Evolutionary conservation across 305 asterid genomes (phyloP).

Genomic region (Solanum hybrid): DNA sequence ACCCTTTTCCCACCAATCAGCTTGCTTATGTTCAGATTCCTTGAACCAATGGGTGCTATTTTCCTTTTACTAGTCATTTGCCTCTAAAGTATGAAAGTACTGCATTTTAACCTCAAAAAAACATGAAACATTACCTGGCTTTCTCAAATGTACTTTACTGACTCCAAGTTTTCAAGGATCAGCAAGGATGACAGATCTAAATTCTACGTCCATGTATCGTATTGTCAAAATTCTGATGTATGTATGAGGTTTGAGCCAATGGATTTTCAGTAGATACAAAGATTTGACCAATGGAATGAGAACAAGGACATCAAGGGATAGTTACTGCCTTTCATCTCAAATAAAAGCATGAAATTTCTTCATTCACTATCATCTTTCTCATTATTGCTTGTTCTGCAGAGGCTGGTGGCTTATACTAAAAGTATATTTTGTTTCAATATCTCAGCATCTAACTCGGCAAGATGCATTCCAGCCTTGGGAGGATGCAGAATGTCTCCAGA

Average conservation of each 20-base stretch:
- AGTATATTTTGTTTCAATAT: constrained; percentile 3
- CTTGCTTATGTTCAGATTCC: not conserved
- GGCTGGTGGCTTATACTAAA: not conserved
- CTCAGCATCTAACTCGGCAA: constrained; percentile 27
- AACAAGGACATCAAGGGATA: not conserved
- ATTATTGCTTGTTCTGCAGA: constrained; percentile 7
- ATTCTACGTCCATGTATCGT: not conserved
- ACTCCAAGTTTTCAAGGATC: not conserved
- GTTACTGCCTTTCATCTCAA: not conserved
- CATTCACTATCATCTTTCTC: not conserved
- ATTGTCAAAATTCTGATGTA: not conserved
- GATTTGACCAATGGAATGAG: not conserved
- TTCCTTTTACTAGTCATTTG: not conserved
- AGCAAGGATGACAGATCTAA: not conserved
- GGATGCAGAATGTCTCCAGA: constrained; percentile 39
- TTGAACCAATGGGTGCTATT: not conserved
- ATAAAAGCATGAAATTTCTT: not conserved
- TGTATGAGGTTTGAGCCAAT: not conserved
- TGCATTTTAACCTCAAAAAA: not conserved
- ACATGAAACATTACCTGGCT: not conserved
- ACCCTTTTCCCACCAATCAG: not conserved
- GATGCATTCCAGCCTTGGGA: constrained; percentile 47
- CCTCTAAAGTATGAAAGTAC: not conserved
- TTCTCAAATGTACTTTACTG: not conserved
- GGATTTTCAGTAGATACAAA: not conserved